Base-by-base conservation (phyloP, 169 alveolate species). In the Theileria luwenshuni region DNA sequence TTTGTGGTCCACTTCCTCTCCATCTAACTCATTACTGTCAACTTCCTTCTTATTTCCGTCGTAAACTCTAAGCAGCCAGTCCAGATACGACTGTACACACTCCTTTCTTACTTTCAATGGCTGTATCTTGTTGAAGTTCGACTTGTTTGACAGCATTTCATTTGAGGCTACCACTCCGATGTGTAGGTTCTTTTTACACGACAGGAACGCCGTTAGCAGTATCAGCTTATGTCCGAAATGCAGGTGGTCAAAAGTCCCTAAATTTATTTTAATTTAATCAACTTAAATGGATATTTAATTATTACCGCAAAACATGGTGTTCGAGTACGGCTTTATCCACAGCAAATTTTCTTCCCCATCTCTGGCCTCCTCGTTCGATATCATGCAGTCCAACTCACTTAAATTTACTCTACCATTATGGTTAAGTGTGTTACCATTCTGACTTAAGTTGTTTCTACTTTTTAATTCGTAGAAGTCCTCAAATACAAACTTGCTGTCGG, bases 171-270 rank as follows among this genome's bases (percentile, higher is more conserved):
- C 65, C 15, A 79, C 48, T n/a, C 87, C 87, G n/a, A 79, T 64
- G n/a, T 42, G 63, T 17, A 79, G 21, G 3, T 71, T 32, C 0
- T 45, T 63, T 2, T 65, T 27, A 33, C 84, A 65, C 17, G 81
- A 68, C 63, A 79, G 35, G 32, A 51, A 79, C 15, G 87, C 83
- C 1, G 71, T 2, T 0, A 79, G 77, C 27, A 79, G 64, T 43
- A 79, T 33, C n/a, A 68, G 59, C 83, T 79, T 79, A 54, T 79
- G 87, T 1, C 87, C 87, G 41, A 70, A 79, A 70, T 79, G 87
- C 35, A 79, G 71, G 49, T 74, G 64, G 67, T 79, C 87, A 32
- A 79, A 79, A 12, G 87, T 79, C 27, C 72, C 72, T 56, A 56
- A 49, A 10, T 38, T 7, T 8, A 56, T 19, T 27, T 56, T 56